Evolutionary conservation across 129 eudicot genomes (phyloP).

Genomic region (Pittosporum tobira): DNA sequence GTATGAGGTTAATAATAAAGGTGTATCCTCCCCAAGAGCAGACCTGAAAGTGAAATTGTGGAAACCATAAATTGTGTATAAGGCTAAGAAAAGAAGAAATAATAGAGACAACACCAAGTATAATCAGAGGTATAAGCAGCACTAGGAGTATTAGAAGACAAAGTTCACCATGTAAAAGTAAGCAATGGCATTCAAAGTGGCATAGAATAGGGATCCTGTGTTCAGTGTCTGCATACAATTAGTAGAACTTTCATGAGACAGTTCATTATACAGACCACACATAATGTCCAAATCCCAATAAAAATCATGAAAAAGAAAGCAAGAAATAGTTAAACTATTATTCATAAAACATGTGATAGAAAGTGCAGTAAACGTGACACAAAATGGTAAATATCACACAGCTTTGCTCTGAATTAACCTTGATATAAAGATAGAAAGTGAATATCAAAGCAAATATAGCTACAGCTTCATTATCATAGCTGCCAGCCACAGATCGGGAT

Average conservation of each 20-base stretch:
- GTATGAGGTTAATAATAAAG: constrained; percentile 93
- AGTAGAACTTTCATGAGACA: constrained; percentile 14
- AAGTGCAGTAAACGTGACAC: neutral
- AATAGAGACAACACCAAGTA: neutral
- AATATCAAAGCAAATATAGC: constrained; percentile 94
- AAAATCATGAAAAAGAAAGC: constrained; percentile 4
- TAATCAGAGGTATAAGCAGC: neutral
- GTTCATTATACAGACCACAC: constrained; percentile 9
- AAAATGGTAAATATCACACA: constrained; percentile 1
- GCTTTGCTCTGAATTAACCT: constrained; percentile 35
- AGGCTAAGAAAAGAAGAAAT: neutral
- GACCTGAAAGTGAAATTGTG: constrained; percentile 66
- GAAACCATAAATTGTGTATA: neutral
- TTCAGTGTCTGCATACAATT: constrained; percentile 73
- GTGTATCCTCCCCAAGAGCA: constrained; percentile 99
- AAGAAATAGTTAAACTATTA: neutral
- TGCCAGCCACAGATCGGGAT: constrained; percentile 99
- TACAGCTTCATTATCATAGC: constrained; percentile 99
- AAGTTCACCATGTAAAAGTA: constrained; percentile 89
- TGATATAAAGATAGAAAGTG: constrained; percentile 87
- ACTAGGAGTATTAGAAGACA: neutral
- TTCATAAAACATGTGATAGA: neutral
- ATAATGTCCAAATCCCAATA: constrained; percentile 11
- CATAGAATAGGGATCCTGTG: constrained; percentile 90
- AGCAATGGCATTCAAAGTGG: constrained; percentile 81